Evolutionary conservation across 805 yeast genomes (phyloP), one percentile per base, ranked within the genome.

Genomic region (Starmerella cellae): DNA sequence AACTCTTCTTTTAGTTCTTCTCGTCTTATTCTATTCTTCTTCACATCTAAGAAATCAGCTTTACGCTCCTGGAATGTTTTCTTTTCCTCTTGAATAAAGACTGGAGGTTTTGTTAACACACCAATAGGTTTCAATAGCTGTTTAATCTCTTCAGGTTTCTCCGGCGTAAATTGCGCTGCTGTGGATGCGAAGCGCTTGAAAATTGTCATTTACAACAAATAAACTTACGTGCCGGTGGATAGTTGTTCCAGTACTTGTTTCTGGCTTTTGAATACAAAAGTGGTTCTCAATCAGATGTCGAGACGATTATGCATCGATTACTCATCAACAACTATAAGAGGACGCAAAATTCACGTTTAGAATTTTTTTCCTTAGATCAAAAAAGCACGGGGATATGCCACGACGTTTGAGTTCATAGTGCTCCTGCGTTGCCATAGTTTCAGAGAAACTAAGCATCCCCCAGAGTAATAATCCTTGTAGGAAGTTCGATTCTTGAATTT

Each of bases 1-100:
- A 79, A 68, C 60, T 80, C 84, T 24, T 49, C 65, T 51, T 77
- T 78, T 47, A 80, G 60, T 45, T 70, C 74, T 41, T 65, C 67
- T 22, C 75, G 65, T 39, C 78, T 62, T 39, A 60, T 55, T 28
- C 62, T 57, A 42, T 73, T 67, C 56, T 70, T 69, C 6, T 69
- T 70, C 24, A 67, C 62, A 46, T 75, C 69, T 47, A 68, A 60
- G 51, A 75, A 57, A 41, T 72, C 78, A 14, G 60, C 63, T 38
- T 66, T 64, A 43, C 63, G 62, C 50, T 68, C 65, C 14, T 47
- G 52, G 17, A 62, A 45, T 4, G 62, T 54, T 34, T 70, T 60
- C 14, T 56, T 52, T 46, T 69, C 41, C 16, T 71, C 73, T 17
- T 56, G 55, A 26, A 65, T 61, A 44, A 69, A 71, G 1, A 52